Conservation (phyloP, 169 alveolate species). For the Eimeria falciformis region DNA sequence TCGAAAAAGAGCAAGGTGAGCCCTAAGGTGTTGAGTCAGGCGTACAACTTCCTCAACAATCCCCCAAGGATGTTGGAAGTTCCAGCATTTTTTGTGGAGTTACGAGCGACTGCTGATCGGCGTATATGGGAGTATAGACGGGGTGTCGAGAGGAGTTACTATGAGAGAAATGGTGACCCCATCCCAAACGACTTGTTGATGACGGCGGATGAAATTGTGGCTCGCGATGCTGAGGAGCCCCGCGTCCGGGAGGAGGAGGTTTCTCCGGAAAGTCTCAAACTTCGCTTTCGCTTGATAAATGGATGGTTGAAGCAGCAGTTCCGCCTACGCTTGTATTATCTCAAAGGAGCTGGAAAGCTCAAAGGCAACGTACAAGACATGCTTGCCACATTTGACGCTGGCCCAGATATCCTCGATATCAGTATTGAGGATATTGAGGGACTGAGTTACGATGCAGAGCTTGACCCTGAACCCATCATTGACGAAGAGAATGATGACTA, state of each 20-base stretch:
- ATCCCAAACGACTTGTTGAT: conserved; percentile 4
- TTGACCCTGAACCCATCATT: conserved; percentile 6
- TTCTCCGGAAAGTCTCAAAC: neutral
- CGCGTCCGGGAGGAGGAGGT: conserved; percentile 35
- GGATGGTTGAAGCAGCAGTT: conserved; percentile 63
- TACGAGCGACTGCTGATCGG: conserved; percentile 29
- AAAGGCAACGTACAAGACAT: conserved; percentile 35
- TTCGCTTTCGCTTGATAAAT: neutral
- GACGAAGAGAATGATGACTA: neutral
- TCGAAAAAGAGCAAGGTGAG: neutral
- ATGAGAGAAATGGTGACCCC: conserved; percentile 34
- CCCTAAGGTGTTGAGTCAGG: conserved; percentile 4
- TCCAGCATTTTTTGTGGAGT: conserved; percentile 44
- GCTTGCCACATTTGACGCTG: conserved; percentile 22
- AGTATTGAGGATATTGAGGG: conserved; percentile 33
- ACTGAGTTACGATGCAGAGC: conserved; percentile 33
- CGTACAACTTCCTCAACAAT: neutral
- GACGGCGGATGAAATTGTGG: conserved; percentile 46
- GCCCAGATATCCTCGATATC: neutral
- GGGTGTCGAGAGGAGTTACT: neutral
- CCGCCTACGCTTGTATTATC: conserved; percentile 43
- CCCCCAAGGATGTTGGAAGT: conserved; percentile 6
- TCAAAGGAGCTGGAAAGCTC: conserved; percentile 18
- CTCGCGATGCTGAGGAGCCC: conserved; percentile 45
- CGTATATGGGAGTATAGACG: conserved; percentile 18